A percentile compares a stretch with the other conserved stretches of the same genome.
These are phyloP conservation scores for Mucor circinelloides DNA, from an alignment of 371 early-diverging fungal species.

Conservation along the genomic window DNA sequence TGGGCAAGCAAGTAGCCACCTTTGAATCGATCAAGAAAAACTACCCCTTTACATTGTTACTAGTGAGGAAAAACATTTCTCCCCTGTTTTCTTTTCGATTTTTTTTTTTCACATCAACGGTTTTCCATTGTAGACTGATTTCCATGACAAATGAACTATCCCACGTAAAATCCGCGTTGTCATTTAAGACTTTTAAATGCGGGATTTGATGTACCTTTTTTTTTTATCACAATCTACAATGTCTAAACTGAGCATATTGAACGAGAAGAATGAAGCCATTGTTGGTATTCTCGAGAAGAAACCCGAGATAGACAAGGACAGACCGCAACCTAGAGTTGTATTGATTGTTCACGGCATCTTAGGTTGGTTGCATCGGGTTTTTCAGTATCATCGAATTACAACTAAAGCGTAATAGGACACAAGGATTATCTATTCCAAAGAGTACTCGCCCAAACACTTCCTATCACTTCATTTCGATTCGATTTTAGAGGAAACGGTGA, in stretches of 20 bases:
- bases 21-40: too few relatives aligned
- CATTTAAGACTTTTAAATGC: neutral
- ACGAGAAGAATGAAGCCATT: slow-evolving; percentile 40
- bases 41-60: too few relatives aligned
- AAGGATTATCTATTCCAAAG: slow-evolving; percentile 67
- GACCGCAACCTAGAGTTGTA: slow-evolving; percentile 31
- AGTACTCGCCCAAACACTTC: slow-evolving; percentile 51
- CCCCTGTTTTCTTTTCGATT: too few relatives aligned
- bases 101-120: neutral
- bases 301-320: slow-evolving; percentile 14
- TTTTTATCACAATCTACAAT: slow-evolving; percentile 7
- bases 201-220: neutral
- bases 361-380: slow-evolving; percentile 22
- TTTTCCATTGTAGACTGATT: neutral
- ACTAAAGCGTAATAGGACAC: slow-evolving; percentile 42
- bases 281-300: slow-evolving; percentile 45
- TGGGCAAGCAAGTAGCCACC: too few relatives aligned
- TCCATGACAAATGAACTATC: neutral
- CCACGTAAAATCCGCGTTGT: neutral
- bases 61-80: too few relatives aligned
- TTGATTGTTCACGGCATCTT: slow-evolving; percentile 45
- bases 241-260: slow-evolving; percentile 34
- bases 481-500: slow-evolving; percentile 68
- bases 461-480: slow-evolving; percentile 60
- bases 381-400: neutral